Evolutionary conservation across 495 filamentous ascomycete species (phyloP).

Genomic region (Poronia punctata): DNA sequence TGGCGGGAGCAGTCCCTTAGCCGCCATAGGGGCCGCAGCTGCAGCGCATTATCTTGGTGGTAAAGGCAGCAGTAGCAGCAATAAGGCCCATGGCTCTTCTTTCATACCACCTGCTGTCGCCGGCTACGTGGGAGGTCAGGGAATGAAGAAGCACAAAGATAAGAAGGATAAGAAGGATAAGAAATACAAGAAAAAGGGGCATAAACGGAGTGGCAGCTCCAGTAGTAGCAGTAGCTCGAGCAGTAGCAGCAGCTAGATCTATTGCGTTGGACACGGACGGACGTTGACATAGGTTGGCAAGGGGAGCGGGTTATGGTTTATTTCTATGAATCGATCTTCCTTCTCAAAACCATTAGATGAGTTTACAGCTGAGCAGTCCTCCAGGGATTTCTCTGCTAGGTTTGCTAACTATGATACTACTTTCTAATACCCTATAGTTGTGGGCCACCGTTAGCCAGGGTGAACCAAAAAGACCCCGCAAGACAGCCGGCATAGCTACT

Average conservation of each 20-base stretch:
- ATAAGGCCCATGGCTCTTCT: slow-evolving; percentile 4
- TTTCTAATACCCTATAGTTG: too few species aligned
- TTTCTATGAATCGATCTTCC: too few species aligned
- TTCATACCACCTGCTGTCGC: slow-evolving; percentile 9
- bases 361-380: too few species aligned
- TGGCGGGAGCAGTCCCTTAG: slow-evolving; percentile 7
- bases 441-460: too few species aligned
- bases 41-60: slow-evolving; percentile 13
- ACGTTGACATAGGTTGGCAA: too few species aligned
- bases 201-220: slow-evolving; percentile 18
- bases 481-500: too few species aligned
- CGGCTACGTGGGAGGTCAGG: slow-evolving; percentile 14
- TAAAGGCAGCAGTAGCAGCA: slow-evolving; percentile 7
- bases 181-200: slow-evolving; percentile 17
- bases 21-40: slow-evolving; percentile 15
- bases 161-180: slow-evolving; percentile 25
- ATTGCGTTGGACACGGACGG: too few species aligned
- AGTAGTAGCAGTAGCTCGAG: slow-evolving; percentile 16
- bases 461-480: too few species aligned
- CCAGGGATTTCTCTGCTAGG: too few species aligned
- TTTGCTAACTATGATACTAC: too few species aligned
- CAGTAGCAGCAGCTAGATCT: slow-evolving; percentile 16
- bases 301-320: too few species aligned
- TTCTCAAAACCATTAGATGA: too few species aligned
- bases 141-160: slow-evolving; percentile 20